A percentile compares a stretch with the other conserved stretches of the same genome.
Evolutionary conservation across 177 flowering plant genomes (phyloP).

Genomic region (Telopea speciosissima): DNA sequence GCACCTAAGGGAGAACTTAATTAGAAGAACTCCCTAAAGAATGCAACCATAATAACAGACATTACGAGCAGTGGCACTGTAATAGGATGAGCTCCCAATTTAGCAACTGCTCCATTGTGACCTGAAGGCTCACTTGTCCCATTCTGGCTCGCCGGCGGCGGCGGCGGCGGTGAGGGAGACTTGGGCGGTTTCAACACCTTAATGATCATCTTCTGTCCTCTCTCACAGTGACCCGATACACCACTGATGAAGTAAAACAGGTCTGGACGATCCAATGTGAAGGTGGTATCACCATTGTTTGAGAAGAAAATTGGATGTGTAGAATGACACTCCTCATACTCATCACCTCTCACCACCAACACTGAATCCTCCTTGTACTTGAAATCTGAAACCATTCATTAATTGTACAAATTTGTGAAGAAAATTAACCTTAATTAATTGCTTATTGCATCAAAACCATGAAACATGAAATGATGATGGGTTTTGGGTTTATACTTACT

Average conservation of each 20-base stretch:
- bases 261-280: constrained; percentile 16
- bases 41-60: background rate
- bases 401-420: too few relatives aligned
- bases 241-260: constrained; percentile 26
- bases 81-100: background rate
- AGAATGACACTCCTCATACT: constrained; percentile 18
- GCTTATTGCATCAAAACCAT: too few relatives aligned
- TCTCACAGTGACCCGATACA: constrained; percentile 19
- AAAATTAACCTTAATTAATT: too few relatives aligned
- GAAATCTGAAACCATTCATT: constrained; percentile 9
- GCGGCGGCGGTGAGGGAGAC: constrained; percentile 2
- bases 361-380: constrained; percentile 25
- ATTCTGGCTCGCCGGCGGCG: background rate
- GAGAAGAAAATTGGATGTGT: constrained; percentile 20
- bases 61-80: background rate
- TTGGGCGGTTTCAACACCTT: constrained; percentile 13
- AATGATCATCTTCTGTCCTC: constrained; percentile 28
- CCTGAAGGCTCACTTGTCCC: background rate
- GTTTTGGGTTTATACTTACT: constrained; percentile 33
- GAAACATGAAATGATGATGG: too few relatives aligned
- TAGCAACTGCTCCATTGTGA: background rate
- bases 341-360: constrained; percentile 17
- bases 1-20: too few relatives aligned
- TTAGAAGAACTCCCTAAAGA: constrained; percentile 5
- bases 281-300: constrained; percentile 19